Base-by-base conservation (phyloP, 495 filamentous ascomycete genomes). In the Daldinia decipiens region DNA sequence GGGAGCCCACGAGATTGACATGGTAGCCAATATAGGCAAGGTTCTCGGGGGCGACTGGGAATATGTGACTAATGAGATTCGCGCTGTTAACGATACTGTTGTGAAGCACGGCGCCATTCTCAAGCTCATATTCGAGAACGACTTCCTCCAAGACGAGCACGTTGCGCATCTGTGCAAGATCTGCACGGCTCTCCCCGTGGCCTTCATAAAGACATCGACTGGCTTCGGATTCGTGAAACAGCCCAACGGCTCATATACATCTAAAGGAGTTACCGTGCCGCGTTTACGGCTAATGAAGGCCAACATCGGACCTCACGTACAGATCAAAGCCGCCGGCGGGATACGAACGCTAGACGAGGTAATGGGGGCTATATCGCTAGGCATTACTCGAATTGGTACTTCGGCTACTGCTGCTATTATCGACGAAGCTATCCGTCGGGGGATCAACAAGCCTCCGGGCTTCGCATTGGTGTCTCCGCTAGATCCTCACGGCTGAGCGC, bases 71-170 rank as follows among this genome's bases (percentile, higher is more conserved):
- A 65, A 78, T 3, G 86, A 88, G 66, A 86, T 89, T 47, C 60
- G 72, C 4, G 69, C 69, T 56, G 78, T 90, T 61, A 87, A 88
- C 59, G 62, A 77, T 1, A 79, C 79, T 0, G 85, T 88, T 3
- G 68, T 58, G 0, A 73, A 60, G 36, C 58, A 72, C 15, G 80
- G 82, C 1, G 86, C 80, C 0, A 80, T 81, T 1, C 75, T 89
- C 17, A 89, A 89, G 68, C 86, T 87, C 45, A 88, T 89, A 62
- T 88, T 89, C 51, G 86, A 87, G 65, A 88, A 85, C 70, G 84
- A 85, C 57, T 89, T 68, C 59, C 79, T 87, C 1, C 40, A 76
- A 19, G 67, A 82, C 0, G 70, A 80, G 9, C 79, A 88, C 52
- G 85, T 89, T 54, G 53, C 77, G 12, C 76, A 70, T 29, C 74